Conservation (phyloP, 2,329 filamentous ascomycete species). For the Arthrobotrys conoides region DNA sequence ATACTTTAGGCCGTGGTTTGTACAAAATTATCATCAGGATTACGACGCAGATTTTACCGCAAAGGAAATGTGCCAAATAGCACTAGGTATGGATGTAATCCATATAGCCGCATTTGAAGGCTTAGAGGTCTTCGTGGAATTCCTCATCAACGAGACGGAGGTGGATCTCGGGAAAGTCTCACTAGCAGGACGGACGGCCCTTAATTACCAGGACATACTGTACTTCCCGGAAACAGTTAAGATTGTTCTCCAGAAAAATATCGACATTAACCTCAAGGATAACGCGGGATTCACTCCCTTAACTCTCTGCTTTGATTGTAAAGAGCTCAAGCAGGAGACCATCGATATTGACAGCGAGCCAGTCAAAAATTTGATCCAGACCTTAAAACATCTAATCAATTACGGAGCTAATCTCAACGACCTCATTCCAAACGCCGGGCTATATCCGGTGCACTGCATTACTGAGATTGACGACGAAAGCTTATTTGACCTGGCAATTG, state of each 20-base stretch:
- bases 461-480: background rate
- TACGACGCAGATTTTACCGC: background rate
- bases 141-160: constrained; percentile 24
- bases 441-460: background rate
- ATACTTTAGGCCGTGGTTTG: constrained; percentile 20
- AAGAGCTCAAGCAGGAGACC: background rate
- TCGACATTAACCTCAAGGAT: constrained; percentile 8
- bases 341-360: background rate
- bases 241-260: background rate
- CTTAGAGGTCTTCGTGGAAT: constrained; percentile 7
- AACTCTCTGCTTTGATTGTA: background rate
- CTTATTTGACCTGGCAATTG: constrained; percentile 23
- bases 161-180: background rate
- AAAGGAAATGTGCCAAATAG: background rate
- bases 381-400: constrained; percentile 11
- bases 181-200: background rate
- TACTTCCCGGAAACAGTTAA: constrained; percentile 14
- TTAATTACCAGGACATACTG: background rate
- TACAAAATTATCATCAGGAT: background rate
- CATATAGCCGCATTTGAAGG: background rate
- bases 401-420: background rate
- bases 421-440: background rate
- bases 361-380: background rate
- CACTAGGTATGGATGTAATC: background rate
- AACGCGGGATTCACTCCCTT: background rate